Base-by-base conservation (phyloP, 1,139 yeast species). In the Taphrina flavorubra region DNA sequence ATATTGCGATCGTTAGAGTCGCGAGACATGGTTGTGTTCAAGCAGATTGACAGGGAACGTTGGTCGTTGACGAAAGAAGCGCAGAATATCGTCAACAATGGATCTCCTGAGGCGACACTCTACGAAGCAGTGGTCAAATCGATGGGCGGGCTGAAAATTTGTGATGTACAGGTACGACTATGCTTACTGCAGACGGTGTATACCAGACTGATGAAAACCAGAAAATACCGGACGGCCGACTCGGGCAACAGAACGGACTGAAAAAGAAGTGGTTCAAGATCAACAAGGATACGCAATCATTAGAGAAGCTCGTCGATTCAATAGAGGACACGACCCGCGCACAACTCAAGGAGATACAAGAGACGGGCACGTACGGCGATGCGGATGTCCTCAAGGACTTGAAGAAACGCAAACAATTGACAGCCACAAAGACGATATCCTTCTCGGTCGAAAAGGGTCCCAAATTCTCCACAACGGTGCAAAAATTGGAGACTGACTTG, bases 221-320 rank as follows among this genome's bases (percentile, higher is more conserved):
- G 65, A 78, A 86, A 70, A 85, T 88, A 81, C 87, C 62, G 64
- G 85, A 86, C 72, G 98, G 97, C 70, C 87, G 88, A 75, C 84
- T 92, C 72, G 99, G 99, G 71, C 99, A 94, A 81, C 97, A 96
- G 75, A 88, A 92, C 76, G 99, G 98, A n/a, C 94, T 94, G 84
- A 94, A 92, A 80, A 92, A 92, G 79, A 96, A 96, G 64, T 94
- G 99, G 99, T 42, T 63, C 53, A 42, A 56, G 47, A 87, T 94
- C 75, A 81, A 85, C 73, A 94, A 94, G 79, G 89, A 88, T 72
- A 96, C 95, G 68, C 96, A 90, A 74, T 86, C 83, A 76, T 83
- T 94, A 74, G 85, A 90, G 64, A 81, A 91, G 66, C 76, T 81
- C 70, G 78, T 80, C 49, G 77, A 78, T 57, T 76, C 76, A 47